Evolutionary conservation across 2,329 filamentous ascomycete genomes (phyloP).

Genomic region (Verticillium isaacii): DNA sequence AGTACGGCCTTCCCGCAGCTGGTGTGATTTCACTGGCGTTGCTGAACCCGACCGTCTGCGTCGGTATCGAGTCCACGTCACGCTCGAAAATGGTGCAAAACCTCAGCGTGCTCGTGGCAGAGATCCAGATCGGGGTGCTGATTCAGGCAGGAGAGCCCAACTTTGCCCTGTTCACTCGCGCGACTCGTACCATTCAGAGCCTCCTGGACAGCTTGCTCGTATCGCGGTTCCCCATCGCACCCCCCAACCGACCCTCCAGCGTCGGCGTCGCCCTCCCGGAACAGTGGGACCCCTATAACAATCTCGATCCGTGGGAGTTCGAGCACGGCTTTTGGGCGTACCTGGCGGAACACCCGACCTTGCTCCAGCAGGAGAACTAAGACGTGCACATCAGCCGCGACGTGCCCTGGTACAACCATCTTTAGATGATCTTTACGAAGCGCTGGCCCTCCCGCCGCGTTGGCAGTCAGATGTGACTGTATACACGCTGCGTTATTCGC

Average conservation of each 20-base stretch:
- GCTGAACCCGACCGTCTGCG: not conserved
- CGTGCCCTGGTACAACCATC: too few relatives aligned
- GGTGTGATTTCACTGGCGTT: slow-evolving; percentile 10
- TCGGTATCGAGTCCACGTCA: not conserved
- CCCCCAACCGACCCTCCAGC: not conserved
- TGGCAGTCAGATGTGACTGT: too few relatives aligned
- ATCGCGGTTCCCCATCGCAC: not conserved
- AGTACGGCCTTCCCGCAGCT: slow-evolving; percentile 12
- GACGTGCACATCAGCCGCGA: too few relatives aligned
- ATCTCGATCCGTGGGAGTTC: slow-evolving; percentile 13
- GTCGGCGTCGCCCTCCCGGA: not conserved
- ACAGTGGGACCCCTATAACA: slow-evolving; percentile 8
- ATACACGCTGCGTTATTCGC: too few relatives aligned
- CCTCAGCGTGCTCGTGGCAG: slow-evolving; percentile 11
- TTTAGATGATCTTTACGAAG: too few relatives aligned
- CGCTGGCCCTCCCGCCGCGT: too few relatives aligned
- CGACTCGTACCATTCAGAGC: slow-evolving; percentile 12
- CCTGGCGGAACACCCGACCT: slow-evolving; percentile 14
- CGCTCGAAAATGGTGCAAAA: slow-evolving; percentile 10
- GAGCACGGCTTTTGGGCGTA: slow-evolving; percentile 14
- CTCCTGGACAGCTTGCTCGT: slow-evolving; percentile 8
- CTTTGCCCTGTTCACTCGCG: slow-evolving; percentile 12
- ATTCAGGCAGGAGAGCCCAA: slow-evolving; percentile 13
- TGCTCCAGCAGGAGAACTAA: slow-evolving; percentile 1
- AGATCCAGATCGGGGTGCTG: slow-evolving; percentile 7